These are phyloP conservation scores for Kwoniella dendrophila DNA, from an alignment of 768 basidiomycete species.

Conservation along the genomic window DNA sequence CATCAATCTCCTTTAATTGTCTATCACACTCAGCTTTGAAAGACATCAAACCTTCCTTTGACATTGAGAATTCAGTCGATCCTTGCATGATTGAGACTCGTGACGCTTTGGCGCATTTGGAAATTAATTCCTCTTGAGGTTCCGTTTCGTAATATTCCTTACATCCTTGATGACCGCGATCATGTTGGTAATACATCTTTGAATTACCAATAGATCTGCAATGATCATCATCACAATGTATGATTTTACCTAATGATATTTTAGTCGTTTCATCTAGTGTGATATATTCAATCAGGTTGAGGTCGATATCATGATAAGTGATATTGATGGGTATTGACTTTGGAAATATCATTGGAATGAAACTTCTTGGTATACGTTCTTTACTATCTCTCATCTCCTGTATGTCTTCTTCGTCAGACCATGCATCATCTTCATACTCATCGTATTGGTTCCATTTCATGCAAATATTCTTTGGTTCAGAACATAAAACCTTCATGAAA, in stretches of 20 bases:
- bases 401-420: neutral
- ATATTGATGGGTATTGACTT: neutral
- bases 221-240: neutral
- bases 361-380: neutral
- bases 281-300: neutral
- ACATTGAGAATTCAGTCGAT: neutral
- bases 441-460: neutral
- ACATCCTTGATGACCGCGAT: neutral
- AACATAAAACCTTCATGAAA: neutral
- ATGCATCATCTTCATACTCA: neutral
- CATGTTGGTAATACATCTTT: neutral
- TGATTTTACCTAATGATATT: neutral
- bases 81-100: neutral
- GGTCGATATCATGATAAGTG: neutral
- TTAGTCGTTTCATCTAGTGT: neutral
- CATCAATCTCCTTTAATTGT: neutral
- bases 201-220: neutral
- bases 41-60: neutral
- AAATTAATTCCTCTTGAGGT: neutral
- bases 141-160: neutral
- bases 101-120: neutral
- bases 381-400: too few species aligned
- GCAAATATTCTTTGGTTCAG: neutral
- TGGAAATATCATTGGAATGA: neutral
- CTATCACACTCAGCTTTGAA: neutral